phyloP scores from a whole-genome alignment of 2,329 filamentous ascomycete species.

The Aspergillus ochraceus region DNA sequence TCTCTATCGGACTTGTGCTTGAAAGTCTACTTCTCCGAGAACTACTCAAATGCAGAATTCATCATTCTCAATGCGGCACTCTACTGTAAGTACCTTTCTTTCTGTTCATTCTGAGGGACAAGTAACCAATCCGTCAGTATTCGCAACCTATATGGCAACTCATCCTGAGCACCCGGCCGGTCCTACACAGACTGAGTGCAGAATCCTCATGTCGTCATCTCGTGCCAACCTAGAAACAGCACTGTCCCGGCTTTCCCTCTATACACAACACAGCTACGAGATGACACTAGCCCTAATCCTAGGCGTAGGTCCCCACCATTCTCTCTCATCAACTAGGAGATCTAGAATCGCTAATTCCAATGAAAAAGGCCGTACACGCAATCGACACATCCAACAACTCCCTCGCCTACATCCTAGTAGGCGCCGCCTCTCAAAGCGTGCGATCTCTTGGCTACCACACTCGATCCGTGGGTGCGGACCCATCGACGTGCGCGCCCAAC shows the following conservation, averaged over 20 bases:
- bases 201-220: neutral
- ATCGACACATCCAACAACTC: slow-evolving; percentile 8
- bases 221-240: slow-evolving; percentile 10
- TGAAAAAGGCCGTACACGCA: slow-evolving; percentile 2
- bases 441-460: slow-evolving; percentile 7
- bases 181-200: neutral
- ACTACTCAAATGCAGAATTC: slow-evolving; percentile 10
- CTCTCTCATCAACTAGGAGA: no score
- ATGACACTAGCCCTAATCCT: slow-evolving; percentile 12
- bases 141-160: no score
- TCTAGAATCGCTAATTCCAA: neutral
- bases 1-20: slow-evolving; percentile 10
- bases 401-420: slow-evolving; percentile 5
- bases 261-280: slow-evolving; percentile 8
- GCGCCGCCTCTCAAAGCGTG: slow-evolving; percentile 8
- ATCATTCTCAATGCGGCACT: slow-evolving; percentile 9
- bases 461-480: neutral
- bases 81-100: no score
- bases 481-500: neutral
- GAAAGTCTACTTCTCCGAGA: slow-evolving; percentile 12
- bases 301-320: slow-evolving; percentile 6
- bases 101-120: no score
- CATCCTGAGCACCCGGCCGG: no score
- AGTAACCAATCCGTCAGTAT: neutral
- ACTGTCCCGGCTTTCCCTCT: slow-evolving; percentile 6